Evolutionary conservation across 73 alveolate genomes (phyloP).

Genomic region (Breviolum minutum): DNA sequence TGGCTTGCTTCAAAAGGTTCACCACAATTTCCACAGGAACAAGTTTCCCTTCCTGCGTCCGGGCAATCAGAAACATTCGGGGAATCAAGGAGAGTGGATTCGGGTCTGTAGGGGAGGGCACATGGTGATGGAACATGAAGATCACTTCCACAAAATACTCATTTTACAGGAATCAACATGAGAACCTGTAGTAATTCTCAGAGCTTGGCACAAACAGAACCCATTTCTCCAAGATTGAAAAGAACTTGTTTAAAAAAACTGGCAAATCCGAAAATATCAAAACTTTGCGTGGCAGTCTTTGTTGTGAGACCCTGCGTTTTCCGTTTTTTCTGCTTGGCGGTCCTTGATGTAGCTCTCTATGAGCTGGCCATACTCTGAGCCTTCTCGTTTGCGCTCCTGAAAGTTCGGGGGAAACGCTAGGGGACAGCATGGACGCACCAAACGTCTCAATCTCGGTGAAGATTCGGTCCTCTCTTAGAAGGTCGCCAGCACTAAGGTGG

Average conservation of each 20-base stretch:
- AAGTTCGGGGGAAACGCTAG: not conserved
- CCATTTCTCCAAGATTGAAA: not conserved
- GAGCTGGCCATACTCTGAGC: constrained; percentile 95
- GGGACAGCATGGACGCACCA: not conserved
- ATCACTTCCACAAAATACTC: not conserved
- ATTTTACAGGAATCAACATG: not conserved
- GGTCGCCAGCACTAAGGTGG: constrained; percentile 98
- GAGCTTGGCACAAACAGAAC: not conserved
- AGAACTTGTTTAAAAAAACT: too few relatives aligned
- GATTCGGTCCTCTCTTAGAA: constrained; percentile 96
- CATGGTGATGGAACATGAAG: too few relatives aligned
- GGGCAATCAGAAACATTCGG: too few relatives aligned
- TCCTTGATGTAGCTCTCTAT: constrained; percentile 95
- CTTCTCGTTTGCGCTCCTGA: constrained; percentile 92
- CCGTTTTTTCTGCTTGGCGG: not conserved
- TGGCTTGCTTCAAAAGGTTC: constrained; percentile 94
- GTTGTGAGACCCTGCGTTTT: too few relatives aligned
- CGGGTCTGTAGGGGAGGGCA: too few relatives aligned
- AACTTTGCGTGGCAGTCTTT: not conserved
- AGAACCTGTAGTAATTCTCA: too few relatives aligned
- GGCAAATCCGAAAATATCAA: not conserved
- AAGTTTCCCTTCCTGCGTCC: constrained; percentile 95
- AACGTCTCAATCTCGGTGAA: not conserved
- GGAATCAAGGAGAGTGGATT: too few relatives aligned
- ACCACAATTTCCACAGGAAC: constrained; percentile 97